Percentiles rank a stretch among this genome's conserved stretches.
These are phyloP conservation scores for Penicillium maclennaniae DNA, from an alignment of 495 filamentous ascomycete species.

Conservation along the genomic window DNA sequence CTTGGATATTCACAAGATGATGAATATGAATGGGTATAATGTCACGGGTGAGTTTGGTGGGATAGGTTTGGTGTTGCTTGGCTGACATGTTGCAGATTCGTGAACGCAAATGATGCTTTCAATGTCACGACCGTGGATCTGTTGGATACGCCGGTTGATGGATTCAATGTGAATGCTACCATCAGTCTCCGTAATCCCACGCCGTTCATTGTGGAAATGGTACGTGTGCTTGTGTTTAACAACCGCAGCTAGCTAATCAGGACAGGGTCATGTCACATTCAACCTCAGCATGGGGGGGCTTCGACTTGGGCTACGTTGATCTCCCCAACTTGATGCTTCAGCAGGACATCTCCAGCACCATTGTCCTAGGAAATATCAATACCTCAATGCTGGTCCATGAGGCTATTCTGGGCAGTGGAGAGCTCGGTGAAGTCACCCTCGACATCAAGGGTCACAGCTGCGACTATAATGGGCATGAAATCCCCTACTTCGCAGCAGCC, in stretches of 20 bases:
- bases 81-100: constrained; percentile 17
- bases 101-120: constrained; percentile 21
- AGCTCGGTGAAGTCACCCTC: constrained; percentile 22
- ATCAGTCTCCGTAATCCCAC: constrained; percentile 24
- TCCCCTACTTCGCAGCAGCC: constrained; percentile 30
- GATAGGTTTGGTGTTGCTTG: background rate
- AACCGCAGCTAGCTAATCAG: background rate
- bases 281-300: constrained; percentile 25
- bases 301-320: constrained; percentile 25
- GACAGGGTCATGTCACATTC: constrained; percentile 25
- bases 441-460: constrained; percentile 24
- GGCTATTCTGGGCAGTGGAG: constrained; percentile 13
- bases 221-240: background rate
- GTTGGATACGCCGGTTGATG: constrained; percentile 17
- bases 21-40: constrained; percentile 18
- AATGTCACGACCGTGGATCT: constrained; percentile 26
- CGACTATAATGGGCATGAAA: constrained; percentile 26
- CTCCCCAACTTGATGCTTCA: constrained; percentile 24
- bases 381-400: constrained; percentile 18
- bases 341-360: constrained; percentile 7
- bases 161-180: constrained; percentile 33
- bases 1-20: constrained; percentile 29
- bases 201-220: constrained; percentile 25
- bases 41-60: background rate
- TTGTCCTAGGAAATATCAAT: constrained; percentile 21